Evolutionary conservation across 345 rosid species (phyloP).

Genomic region (Arabidopsis arenosa): DNA sequence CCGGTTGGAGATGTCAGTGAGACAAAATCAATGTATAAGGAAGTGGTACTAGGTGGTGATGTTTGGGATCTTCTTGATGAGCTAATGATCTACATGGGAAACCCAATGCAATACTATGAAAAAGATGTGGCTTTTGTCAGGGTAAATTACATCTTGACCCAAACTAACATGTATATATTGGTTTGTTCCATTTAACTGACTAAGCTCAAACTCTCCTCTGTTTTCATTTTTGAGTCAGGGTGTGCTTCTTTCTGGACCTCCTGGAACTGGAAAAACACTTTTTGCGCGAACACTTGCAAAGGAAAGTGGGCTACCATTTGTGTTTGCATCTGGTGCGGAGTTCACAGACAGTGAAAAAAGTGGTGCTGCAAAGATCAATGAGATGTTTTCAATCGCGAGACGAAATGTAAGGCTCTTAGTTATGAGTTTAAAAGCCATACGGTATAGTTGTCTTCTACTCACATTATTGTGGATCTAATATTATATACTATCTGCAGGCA

Average conservation of each 20-base stretch:
- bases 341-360: slow-evolving; percentile 92
- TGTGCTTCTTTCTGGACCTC: slow-evolving; percentile 97
- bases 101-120: slow-evolving; percentile 93
- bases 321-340: slow-evolving; percentile 98
- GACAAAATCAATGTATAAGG: slow-evolving; percentile 88
- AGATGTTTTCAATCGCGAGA: slow-evolving; percentile 90
- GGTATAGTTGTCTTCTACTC: slow-evolving; percentile 28
- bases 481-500: slow-evolving; percentile 59
- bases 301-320: slow-evolving; percentile 94
- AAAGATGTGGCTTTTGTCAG: slow-evolving; percentile 85
- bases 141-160: slow-evolving; percentile 54
- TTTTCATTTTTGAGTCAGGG: slow-evolving; percentile 60
- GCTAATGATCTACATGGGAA: slow-evolving; percentile 91
- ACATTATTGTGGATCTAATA: slow-evolving; percentile 15
- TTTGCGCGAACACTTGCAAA: slow-evolving; percentile 96
- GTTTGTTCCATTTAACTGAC: slow-evolving; percentile 17
- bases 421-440: slow-evolving; percentile 18
- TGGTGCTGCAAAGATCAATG: slow-evolving; percentile 89
- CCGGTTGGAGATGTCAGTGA: slow-evolving; percentile 92
- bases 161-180: slow-evolving; percentile 19
- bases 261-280: slow-evolving; percentile 98
- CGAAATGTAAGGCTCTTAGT: slow-evolving; percentile 70
- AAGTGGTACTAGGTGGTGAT: slow-evolving; percentile 97
- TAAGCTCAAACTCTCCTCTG: slow-evolving; percentile 6
- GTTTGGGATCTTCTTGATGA: slow-evolving; percentile 99